phyloP scores from a whole-genome alignment of 257 asterid species.

The Solanum etuberosum region DNA sequence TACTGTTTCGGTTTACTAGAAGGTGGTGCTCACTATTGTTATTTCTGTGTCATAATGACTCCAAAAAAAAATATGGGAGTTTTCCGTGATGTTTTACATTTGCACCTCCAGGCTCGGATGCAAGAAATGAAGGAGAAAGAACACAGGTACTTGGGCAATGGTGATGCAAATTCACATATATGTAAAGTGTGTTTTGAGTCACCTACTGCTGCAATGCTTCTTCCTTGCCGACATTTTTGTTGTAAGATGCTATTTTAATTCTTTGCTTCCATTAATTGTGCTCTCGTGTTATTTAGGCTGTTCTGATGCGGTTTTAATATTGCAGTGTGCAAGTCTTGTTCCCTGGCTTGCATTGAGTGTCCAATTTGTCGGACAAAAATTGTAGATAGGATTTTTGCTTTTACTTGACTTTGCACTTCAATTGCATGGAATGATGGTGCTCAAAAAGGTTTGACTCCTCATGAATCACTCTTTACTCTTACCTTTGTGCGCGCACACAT shows the following conservation, averaged over 20 bases:
- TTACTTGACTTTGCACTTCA: constrained; percentile 33
- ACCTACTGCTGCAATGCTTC: constrained; percentile 90
- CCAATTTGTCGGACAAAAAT: constrained; percentile 84
- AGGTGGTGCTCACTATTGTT: not conserved
- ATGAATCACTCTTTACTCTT: not conserved
- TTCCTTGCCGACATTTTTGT: constrained; percentile 98
- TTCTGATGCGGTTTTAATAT: not conserved
- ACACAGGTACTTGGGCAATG: constrained; percentile 54
- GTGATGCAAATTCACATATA: constrained; percentile 71
- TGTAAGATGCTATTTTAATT: constrained; percentile 38
- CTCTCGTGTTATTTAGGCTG: not conserved
- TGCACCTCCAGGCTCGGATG: constrained; percentile 69
- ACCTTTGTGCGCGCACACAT: not conserved
- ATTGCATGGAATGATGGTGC: constrained; percentile 51
- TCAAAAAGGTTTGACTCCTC: constrained; percentile 4
- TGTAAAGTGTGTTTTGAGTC: constrained; percentile 98
- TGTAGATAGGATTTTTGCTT: constrained; percentile 82
- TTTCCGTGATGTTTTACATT: not conserved
- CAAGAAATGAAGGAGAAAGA: constrained; percentile 98
- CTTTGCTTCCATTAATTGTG: not conserved
- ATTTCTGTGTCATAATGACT: not conserved
- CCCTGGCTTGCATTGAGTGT: constrained; percentile 80
- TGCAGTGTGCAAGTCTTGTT: constrained; percentile 78
- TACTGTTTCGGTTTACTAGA: not conserved
- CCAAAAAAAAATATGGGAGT: not conserved